Conservation (phyloP, 2,329 filamentous ascomycete species). For the Stylonectria norvegica region DNA sequence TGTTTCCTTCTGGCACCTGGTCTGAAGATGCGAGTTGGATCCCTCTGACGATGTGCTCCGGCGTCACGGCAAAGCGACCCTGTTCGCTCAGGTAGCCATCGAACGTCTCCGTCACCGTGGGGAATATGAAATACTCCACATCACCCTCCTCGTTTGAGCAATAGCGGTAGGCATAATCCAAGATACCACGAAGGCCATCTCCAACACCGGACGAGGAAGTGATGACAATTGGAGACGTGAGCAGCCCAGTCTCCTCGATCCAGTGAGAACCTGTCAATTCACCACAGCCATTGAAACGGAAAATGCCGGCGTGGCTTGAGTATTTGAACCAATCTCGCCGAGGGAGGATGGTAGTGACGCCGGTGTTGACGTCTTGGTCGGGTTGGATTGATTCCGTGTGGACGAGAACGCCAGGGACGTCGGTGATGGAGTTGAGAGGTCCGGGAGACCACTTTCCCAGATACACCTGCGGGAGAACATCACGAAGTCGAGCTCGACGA, state of each 20-base stretch:
- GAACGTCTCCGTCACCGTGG: conserved; percentile 61
- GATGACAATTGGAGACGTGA: conserved; percentile 57
- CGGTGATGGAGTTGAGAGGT: conserved; percentile 48
- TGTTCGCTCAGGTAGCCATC: conserved; percentile 61
- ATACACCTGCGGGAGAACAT: conserved; percentile 40
- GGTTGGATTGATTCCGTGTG: conserved; percentile 43
- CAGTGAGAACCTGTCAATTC: conserved; percentile 61
- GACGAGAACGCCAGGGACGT: conserved; percentile 47
- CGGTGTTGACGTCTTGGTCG: conserved; percentile 42
- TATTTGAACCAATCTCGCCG: conserved; percentile 42
- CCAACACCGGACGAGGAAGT: conserved; percentile 59
- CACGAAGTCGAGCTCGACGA: conserved; percentile 2
- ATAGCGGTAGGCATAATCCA: conserved; percentile 51
- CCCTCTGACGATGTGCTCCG: conserved; percentile 51
- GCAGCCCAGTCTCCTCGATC: conserved; percentile 58
- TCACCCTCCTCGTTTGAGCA: conserved; percentile 40
- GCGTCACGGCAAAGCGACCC: conserved; percentile 50
- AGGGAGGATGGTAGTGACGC: conserved; percentile 48
- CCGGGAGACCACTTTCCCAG: conserved; percentile 44
- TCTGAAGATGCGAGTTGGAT: conserved; percentile 50
- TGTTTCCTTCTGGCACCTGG: conserved; percentile 57
- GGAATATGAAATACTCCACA: conserved; percentile 52
- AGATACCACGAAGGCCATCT: conserved; percentile 56
- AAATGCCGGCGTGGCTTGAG: conserved; percentile 48
- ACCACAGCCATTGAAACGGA: conserved; percentile 62